Base-by-base conservation (phyloP, 1,284 basidiomycete genomes). In the Ustilago tritici region DNA sequence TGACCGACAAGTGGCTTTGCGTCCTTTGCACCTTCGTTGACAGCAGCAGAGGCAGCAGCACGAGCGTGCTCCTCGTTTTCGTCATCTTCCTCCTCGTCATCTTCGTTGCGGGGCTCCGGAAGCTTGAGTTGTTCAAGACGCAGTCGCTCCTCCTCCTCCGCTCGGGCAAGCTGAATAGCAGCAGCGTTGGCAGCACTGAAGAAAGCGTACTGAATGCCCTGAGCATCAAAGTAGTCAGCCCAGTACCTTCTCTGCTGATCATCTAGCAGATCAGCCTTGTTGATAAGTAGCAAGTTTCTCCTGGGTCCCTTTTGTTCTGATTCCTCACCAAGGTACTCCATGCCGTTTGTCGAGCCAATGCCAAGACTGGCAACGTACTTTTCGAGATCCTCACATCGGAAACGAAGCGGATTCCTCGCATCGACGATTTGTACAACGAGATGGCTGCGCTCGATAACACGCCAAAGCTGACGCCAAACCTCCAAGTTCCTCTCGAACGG, bases 191-290 rank as follows among this genome's bases (percentile, higher is more conserved):
- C 90, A 6, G 97, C 97, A 35, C 96, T 99, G 89, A 97, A 99
- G 87, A 99, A 99, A 0, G 94, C 95, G 82, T 94, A 98, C 69
- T 89, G 89, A 56, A 98, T 90, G 8, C 90, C 90, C 80, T 94
- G 89, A 19, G 89, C 84, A 70, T 98, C 95, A 83, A 99, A 98
- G 87, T 97, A 95, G 81, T 95, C 92, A 34, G 96, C 96, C 97
- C 97, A 99, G 63, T 60, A 61, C 34, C 60, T 65, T 40, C 96
- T 91, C 88, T 99, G 97, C 66, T 92, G 90, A 8, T 90, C 89
- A 15, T 94, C 97, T 74, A 99, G 88, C 57, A 99, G 87, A 88
- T 99, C 97, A 3, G 96, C 91, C 87, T 99, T 99, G 87, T 99
- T 99, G 87, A 99, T 93, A 62, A 99, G 89, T 47, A 99, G 87